Evolutionary conservation across 73 alveolate genomes (phyloP).

Genomic region (Tetrahymena malaccensis): DNA sequence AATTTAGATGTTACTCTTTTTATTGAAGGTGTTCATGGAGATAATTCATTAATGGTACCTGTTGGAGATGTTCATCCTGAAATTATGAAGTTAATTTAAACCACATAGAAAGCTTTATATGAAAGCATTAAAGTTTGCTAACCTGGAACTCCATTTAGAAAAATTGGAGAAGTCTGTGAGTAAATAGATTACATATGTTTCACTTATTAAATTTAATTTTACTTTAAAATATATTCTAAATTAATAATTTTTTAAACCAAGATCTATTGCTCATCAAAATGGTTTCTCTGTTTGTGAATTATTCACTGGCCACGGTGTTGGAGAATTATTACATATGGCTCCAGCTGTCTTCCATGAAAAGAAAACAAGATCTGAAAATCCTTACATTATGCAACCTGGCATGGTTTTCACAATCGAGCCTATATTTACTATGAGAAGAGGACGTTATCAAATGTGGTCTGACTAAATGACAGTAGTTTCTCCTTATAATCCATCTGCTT

Average conservation of each 20-base stretch:
- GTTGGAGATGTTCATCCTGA: constrained; percentile 79
- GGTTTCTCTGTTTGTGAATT: constrained; percentile 66
- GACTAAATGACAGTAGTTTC: constrained; percentile 85
- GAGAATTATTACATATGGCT: constrained; percentile 79
- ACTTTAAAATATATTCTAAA: background rate
- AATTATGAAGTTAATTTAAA: constrained; percentile 59
- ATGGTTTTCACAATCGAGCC: constrained; percentile 96
- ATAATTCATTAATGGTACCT: constrained; percentile 73
- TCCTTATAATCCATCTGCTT: constrained; percentile 72
- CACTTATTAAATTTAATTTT: too few relatives aligned
- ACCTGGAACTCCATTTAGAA: constrained; percentile 71
- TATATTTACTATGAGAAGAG: constrained; percentile 62
- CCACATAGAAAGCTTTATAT: constrained; percentile 67
- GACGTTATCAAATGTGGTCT: constrained; percentile 60
- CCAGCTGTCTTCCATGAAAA: constrained; percentile 70
- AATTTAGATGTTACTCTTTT: constrained; percentile 83
- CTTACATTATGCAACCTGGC: constrained; percentile 74
- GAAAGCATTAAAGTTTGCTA: constrained; percentile 51
- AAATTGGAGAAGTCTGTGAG: constrained; percentile 78
- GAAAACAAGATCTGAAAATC: constrained; percentile 23
- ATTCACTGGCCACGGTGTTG: constrained; percentile 92
- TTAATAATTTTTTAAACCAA: background rate
- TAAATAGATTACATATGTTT: background rate
- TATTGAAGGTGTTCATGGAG: constrained; percentile 86
- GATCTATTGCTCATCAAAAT: constrained; percentile 45